Evolutionary conservation across 768 basidiomycete species (phyloP).

Genomic region (Suillus weaverae): DNA sequence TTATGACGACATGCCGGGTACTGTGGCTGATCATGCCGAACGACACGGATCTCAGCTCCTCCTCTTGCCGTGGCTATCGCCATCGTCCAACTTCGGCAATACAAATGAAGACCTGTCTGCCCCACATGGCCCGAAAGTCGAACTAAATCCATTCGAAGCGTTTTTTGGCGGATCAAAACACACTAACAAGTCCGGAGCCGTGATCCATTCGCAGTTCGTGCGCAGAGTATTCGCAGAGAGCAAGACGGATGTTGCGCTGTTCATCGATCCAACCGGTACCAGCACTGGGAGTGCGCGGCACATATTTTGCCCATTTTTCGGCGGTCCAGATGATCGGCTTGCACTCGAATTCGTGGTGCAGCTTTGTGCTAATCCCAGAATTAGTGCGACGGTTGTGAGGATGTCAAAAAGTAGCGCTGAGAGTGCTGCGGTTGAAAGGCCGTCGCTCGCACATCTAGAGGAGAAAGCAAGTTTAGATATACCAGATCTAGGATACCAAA

Average conservation of each 20-base stretch:
- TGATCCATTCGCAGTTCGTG: conserved; percentile 80
- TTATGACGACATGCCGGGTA: conserved; percentile 68
- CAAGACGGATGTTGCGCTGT: conserved; percentile 78
- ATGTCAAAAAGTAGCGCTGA: conserved; percentile 40
- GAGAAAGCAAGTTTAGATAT: conserved; percentile 41
- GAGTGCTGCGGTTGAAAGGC: conserved; percentile 59
- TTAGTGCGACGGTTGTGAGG: conserved; percentile 74
- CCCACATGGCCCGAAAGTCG: conserved; percentile 16
- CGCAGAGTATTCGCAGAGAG: conserved; percentile 76
- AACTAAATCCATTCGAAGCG: conserved; percentile 71
- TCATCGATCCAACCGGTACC: conserved; percentile 65
- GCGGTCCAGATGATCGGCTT: conserved; percentile 90
- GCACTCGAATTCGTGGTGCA: conserved; percentile 83
- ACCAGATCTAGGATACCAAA: conserved; percentile 14
- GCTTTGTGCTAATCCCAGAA: conserved; percentile 58
- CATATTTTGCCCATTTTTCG: conserved; percentile 87
- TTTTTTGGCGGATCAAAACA: conserved; percentile 60
- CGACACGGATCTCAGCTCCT: conserved; percentile 68
- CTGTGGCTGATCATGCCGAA: conserved; percentile 60
- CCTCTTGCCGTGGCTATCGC: conserved; percentile 78
- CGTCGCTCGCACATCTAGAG: conserved; percentile 57
- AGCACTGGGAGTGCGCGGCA: conserved; percentile 46
- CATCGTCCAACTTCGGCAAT: conserved; percentile 32
- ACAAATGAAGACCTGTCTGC: conserved; percentile 28
- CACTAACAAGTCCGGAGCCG: conserved; percentile 51